phyloP scores from a whole-genome alignment of 257 asterid genomes.

The Jacaranda mimosifolia region DNA sequence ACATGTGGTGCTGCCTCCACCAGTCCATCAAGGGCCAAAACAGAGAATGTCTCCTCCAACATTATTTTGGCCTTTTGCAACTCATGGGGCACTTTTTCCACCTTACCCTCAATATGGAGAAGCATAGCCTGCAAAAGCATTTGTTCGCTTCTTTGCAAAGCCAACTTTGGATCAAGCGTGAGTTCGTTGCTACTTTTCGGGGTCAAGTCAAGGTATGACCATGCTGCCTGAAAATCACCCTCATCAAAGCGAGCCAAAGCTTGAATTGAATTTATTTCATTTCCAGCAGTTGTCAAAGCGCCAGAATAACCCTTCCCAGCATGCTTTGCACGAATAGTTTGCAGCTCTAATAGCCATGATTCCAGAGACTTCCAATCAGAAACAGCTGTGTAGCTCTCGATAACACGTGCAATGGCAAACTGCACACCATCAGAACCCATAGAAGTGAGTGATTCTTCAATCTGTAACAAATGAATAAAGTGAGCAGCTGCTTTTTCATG shows the following conservation, averaged over 20 bases:
- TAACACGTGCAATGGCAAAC: conserved; percentile 83
- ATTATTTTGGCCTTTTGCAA: conserved; percentile 83
- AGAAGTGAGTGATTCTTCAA: conserved; percentile 82
- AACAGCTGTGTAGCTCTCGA: conserved; percentile 83
- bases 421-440: conserved; percentile 94
- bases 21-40: conserved; percentile 89
- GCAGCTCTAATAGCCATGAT: conserved; percentile 94
- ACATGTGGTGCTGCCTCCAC: conserved; percentile 85
- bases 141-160: conserved; percentile 97
- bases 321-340: conserved; percentile 83
- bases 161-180: conserved; percentile 93
- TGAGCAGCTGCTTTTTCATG: conserved; percentile 98
- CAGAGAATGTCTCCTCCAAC: conserved; percentile 83
- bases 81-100: conserved; percentile 77
- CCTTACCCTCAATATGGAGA: conserved; percentile 75
- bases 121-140: conserved; percentile 99
- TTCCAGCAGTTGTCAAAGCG: conserved; percentile 96
- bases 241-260: conserved; percentile 96
- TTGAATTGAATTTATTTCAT: conserved; percentile 87
- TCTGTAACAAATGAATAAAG: conserved; percentile 81
- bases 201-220: conserved; percentile 97
- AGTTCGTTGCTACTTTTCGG: conserved; percentile 91
- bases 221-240: conserved; percentile 86
- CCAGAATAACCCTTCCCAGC: conserved; percentile 92
- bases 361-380: conserved; percentile 98